phyloP scores from a whole-genome alignment of 176 grass and related monocot species.

The Saccharum spontaneum region DNA sequence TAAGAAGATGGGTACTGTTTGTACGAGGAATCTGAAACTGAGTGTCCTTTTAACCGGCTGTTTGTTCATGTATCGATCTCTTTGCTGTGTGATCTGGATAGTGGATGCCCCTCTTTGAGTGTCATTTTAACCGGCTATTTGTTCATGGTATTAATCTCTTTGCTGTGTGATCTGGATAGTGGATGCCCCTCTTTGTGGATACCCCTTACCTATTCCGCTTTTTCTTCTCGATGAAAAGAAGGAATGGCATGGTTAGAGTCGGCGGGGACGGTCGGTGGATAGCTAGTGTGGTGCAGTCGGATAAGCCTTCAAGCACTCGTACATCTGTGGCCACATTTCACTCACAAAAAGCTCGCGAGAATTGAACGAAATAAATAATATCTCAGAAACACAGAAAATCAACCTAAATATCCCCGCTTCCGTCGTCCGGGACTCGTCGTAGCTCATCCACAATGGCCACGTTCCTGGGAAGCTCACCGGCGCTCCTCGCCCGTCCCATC shows the following conservation, averaged over 20 bases:
- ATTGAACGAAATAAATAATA: background rate
- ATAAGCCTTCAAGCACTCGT: background rate
- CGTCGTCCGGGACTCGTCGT: background rate
- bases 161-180: background rate
- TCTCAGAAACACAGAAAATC: background rate
- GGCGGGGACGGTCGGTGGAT: background rate
- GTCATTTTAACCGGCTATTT: background rate
- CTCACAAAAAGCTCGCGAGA: background rate
- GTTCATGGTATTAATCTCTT: background rate
- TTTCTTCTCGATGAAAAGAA: background rate
- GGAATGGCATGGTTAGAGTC: too few relatives aligned
- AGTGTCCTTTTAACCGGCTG: background rate
- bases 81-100: too few relatives aligned
- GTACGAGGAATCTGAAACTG: background rate
- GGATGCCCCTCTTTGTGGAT: too few relatives aligned
- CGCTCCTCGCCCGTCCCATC: constrained; percentile 51
- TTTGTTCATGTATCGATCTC: background rate
- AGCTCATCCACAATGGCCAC: constrained; percentile 54
- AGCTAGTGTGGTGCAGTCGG: background rate
- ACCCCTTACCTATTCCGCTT: background rate
- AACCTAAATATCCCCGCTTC: constrained; percentile 11
- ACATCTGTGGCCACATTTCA: background rate
- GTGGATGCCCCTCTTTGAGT: background rate
- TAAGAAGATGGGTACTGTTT: background rate
- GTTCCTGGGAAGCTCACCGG: constrained; percentile 64